Evolutionary conservation across 2,329 filamentous ascomycete species (phyloP).

Genomic region (Ascochyta rabiei): DNA sequence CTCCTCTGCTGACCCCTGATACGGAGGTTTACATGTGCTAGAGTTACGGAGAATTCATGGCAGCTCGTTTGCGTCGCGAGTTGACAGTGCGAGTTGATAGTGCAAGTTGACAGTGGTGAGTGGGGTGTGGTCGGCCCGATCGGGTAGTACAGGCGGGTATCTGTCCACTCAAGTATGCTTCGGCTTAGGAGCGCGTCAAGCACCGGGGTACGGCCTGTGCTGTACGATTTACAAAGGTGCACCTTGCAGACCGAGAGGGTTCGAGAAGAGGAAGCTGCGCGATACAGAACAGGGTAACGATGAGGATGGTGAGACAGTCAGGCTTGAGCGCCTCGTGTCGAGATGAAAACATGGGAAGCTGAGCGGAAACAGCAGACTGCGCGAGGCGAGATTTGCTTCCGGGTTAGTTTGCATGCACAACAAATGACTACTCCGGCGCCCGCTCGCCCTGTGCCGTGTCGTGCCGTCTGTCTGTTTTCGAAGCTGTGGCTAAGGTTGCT

Average conservation of each 20-base stretch:
- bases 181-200: conserved; percentile 10
- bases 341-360: conserved; percentile 1
- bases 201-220: conserved; percentile 1
- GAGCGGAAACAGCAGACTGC: conserved; percentile 11
- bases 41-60: not conserved
- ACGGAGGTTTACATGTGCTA: not conserved
- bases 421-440: conserved; percentile 5
- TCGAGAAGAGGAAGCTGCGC: not conserved
- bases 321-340: conserved; percentile 4
- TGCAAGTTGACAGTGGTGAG: too few species aligned
- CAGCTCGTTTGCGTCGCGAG: not conserved
- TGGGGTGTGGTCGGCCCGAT: conserved; percentile 5
- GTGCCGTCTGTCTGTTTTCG: conserved; percentile 10
- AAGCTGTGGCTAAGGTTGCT: conserved; percentile 14
- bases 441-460: conserved; percentile 14
- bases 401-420: conserved; percentile 10
- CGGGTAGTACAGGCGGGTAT: conserved; percentile 3
- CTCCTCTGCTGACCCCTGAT: not conserved
- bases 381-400: conserved; percentile 8
- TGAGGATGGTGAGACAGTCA: not conserved
- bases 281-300: not conserved
- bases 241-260: not conserved
- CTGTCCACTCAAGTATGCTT: not conserved
- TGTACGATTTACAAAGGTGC: conserved; percentile 8
- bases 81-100: too few species aligned